phyloP scores from a whole-genome alignment of 2,329 filamentous ascomycete genomes.

The Ustulina deusta region DNA sequence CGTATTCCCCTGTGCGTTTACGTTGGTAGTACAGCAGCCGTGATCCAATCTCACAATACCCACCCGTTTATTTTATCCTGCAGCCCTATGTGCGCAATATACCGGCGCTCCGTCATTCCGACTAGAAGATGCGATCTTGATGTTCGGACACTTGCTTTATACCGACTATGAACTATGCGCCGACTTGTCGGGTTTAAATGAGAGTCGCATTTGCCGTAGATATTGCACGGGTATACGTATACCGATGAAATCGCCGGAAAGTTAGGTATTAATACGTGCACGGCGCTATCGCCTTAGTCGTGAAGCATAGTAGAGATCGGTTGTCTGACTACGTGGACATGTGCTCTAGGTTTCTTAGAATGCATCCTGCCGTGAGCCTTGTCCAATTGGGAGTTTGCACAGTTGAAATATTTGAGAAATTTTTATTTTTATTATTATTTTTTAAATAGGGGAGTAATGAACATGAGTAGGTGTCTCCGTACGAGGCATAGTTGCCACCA shows the following conservation, averaged over 20 bases:
- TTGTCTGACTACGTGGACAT: not conserved
- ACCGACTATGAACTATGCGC: not conserved
- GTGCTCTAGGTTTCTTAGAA: not conserved
- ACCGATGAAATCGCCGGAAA: not conserved
- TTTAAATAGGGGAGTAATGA: not conserved
- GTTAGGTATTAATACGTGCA: not conserved
- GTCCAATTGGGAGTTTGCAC: not conserved
- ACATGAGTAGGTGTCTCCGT: not conserved
- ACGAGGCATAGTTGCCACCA: not conserved
- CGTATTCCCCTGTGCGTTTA: not conserved
- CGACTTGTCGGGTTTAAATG: not conserved
- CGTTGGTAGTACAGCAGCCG: not conserved
- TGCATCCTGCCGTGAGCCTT: not conserved
- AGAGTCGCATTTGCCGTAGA: not conserved
- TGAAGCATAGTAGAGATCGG: not conserved
- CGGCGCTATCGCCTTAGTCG: not conserved
- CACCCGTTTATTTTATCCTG: not conserved
- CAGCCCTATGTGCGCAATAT: not conserved
- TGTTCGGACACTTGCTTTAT: not conserved
- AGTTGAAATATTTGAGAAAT: not conserved
- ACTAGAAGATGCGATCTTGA: not conserved
- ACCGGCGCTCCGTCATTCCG: not conserved
- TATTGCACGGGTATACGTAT: not conserved
- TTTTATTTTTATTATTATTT: not conserved
- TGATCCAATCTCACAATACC: not conserved